Evolutionary conservation across 192 early-diverging fungal genomes (phyloP), one percentile per base, ranked within the genome.

Genomic region (Phlyctochytrium bullatum): DNA sequence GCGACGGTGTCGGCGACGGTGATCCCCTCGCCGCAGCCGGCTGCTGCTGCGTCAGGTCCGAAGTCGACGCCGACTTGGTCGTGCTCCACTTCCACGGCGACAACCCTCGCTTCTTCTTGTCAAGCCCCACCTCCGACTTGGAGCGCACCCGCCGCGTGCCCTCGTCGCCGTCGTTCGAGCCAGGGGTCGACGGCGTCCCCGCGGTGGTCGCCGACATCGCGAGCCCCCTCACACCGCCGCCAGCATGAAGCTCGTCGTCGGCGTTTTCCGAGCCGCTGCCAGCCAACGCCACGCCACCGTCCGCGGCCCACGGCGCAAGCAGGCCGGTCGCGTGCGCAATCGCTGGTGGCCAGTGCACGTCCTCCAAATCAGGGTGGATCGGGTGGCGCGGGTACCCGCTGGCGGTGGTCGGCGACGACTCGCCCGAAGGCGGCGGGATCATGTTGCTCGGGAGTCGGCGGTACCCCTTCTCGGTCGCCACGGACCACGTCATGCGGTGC

Each of bases 351-450:
- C 75, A 85, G 61, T 85, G 76, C 2, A 80, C 72, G 67, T 87
- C 85, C 63, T 87, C 85, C 40, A 81, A 69, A 28, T 72, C 64
- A 24, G 68, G 61, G 67, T 87, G 85, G 34, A 87, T 77, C 1
- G 79, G 69, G 1, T 34, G 58, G 36, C 66, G 64, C 10, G 40
- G 40, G 40, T 47, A 47, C 40, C 40, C 40, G 54, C 25, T 57
- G 20, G 54, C 16, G 27, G 54, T 25, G 54, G 27, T 25, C 4
- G 16, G 20, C 6, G 54, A 57, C 12, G 54, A 6, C 4, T 25
- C 27, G 40, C 10, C 40, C 12, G 27, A n/a, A 24, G 33, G 65
- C 58, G 56, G 24, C 12, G n/a, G 16, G 20, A 50, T 14, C 28
- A 54, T 68, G 2, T 47, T 23, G 59, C 23, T 36, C 57, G 36